Base-by-base conservation (phyloP, 805 yeast genomes). In the Blastobotrys parvus region DNA sequence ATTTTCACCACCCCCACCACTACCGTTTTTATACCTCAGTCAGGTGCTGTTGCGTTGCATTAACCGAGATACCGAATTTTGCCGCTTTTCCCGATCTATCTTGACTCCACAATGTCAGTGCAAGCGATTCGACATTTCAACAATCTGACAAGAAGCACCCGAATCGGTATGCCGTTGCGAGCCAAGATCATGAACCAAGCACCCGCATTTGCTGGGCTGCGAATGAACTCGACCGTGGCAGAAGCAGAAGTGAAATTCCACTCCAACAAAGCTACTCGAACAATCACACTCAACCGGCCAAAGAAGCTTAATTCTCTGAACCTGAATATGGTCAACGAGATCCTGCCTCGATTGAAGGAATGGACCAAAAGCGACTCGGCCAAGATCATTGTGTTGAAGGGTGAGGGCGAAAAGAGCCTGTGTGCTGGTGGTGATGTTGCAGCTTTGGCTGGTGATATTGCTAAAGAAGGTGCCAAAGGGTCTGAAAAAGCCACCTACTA, bases 361-460 rank as follows among this genome's bases (percentile, higher is more conserved):
- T 88, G 80, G 64, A 69, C 85, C 41, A 82, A 83, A 57, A 77
- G 87, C 16, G 71, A 71, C 37, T 66, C 75, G 16, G 78, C 81
- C 45, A 77, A 80, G 49, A 57, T 85, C 44, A 65, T 90, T 31
- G 69, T 92, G 35, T 67, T 90, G 48, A 79, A 77, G 44, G 81
- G 90, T 25, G 64, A 62, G 6, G 74, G 72, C 22, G 68, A 68
- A 42, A 78, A 77, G 58, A 80, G 95, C 1, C 78, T 90, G 47
- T 87, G 97, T 63, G 94, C 97, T 25, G 98, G 98, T 39, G 98
- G 97, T 22, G 98, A 90, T 61, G 95, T 90, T 35, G 80, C 90
- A 33, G 77, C 75, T 40, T 79, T 88, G 55, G 94, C 90, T 11
- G 43, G 51, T 20, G 46, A 48, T 8, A 50, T 54, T 35, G 53